phyloP scores from a whole-genome alignment of 2,329 filamentous ascomycete species.

The Arthrinium phaeospermum region DNA sequence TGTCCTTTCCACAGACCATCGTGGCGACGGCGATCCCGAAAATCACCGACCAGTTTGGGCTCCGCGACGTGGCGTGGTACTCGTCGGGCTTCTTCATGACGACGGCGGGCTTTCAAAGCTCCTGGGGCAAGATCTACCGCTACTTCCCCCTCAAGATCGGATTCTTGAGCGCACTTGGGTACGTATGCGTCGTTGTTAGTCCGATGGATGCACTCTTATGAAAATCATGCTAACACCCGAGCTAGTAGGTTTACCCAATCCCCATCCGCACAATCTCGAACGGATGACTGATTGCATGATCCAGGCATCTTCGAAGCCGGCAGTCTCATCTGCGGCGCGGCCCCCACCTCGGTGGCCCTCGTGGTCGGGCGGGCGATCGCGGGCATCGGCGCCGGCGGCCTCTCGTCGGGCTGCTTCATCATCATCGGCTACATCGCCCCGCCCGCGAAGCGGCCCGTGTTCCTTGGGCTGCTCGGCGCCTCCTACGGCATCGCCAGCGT shows the following conservation, averaged over 20 bases:
- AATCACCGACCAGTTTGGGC: constrained; percentile 39
- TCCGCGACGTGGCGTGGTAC: constrained; percentile 50
- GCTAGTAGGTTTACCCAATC: constrained; percentile 42
- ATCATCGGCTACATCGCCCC: neutral
- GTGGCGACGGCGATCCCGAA: constrained; percentile 42
- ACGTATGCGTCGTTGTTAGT: constrained; percentile 34
- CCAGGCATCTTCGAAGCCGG: constrained; percentile 48
- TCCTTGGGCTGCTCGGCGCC: constrained; percentile 14
- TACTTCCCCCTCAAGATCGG: constrained; percentile 40
- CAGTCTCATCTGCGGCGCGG: constrained; percentile 42
- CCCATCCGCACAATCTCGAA: neutral
- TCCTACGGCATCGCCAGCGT: constrained; percentile 37
- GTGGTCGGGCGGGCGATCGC: constrained; percentile 44
- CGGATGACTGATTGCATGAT: constrained; percentile 43
- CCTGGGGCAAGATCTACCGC: constrained; percentile 39
- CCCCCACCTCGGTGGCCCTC: constrained; percentile 38
- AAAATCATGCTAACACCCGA: constrained; percentile 47
- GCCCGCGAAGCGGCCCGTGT: neutral
- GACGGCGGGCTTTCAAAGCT: constrained; percentile 37
- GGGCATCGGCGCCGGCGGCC: constrained; percentile 42
- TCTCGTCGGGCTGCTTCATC: constrained; percentile 26
- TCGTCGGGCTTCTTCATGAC: constrained; percentile 44
- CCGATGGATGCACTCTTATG: constrained; percentile 41
- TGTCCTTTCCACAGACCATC: constrained; percentile 35
- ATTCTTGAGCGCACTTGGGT: constrained; percentile 38